Conservation (phyloP, 306 rosid genomes). For the Citrullus mucosospermus region DNA sequence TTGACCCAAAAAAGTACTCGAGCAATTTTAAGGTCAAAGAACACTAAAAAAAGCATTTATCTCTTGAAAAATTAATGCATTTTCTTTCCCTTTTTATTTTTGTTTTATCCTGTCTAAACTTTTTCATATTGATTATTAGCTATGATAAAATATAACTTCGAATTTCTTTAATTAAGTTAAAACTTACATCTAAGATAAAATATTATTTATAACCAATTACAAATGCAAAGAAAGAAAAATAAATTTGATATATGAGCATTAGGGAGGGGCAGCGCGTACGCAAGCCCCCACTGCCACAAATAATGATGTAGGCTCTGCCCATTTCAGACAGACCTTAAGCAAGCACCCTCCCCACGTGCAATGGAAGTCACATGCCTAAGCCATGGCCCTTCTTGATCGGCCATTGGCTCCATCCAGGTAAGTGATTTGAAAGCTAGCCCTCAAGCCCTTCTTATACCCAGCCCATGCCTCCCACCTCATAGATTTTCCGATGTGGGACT, state of each 20-base stretch:
- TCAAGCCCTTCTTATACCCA: background rate
- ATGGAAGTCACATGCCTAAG: slow-evolving; percentile 28
- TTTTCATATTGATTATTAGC: too few relatives aligned
- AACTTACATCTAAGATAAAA: too few relatives aligned
- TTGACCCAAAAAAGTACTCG: too few relatives aligned
- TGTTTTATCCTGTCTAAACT: too few relatives aligned
- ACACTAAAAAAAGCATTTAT: too few relatives aligned
- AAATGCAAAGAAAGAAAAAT: too few relatives aligned
- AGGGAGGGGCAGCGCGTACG: slow-evolving; percentile 35
- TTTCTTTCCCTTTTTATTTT: too few relatives aligned
- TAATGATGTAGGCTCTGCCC: slow-evolving; percentile 31
- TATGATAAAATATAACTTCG: too few relatives aligned
- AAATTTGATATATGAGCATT: background rate
- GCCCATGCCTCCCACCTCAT: background rate
- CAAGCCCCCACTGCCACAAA: slow-evolving; percentile 40
- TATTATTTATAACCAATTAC: too few relatives aligned
- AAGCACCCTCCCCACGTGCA: slow-evolving; percentile 28
- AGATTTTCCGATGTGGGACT: background rate
- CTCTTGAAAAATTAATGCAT: too few relatives aligned
- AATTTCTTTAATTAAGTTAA: too few relatives aligned
- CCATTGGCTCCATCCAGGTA: slow-evolving; percentile 33
- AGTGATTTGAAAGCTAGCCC: background rate
- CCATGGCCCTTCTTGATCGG: slow-evolving; percentile 19
- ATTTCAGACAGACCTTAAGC: slow-evolving; percentile 18
- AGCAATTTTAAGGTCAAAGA: too few relatives aligned